These are phyloP conservation scores for Zanthoxylum bungeanum DNA, from an alignment of 345 rosid species.

Conservation along the genomic window DNA sequence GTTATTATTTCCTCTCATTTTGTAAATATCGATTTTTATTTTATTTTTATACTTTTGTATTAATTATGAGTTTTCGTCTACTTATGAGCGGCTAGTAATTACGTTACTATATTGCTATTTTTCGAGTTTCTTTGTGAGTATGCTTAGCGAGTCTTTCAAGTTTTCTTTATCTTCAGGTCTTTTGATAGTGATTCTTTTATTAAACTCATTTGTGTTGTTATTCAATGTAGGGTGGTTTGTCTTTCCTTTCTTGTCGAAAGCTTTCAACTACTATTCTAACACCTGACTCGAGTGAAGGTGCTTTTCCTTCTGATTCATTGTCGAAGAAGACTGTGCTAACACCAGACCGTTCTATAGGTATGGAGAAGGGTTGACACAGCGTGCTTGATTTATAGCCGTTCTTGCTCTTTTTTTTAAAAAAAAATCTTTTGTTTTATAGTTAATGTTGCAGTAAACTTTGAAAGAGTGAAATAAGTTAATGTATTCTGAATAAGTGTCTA, in stretches of 20 bases:
- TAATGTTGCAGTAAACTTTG: background rate
- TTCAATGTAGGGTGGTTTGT: constrained; percentile 38
- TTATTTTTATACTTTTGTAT: background rate
- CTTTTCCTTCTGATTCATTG: constrained; percentile 64
- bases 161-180: background rate
- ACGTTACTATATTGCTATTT: background rate
- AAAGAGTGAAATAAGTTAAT: constrained; percentile 2
- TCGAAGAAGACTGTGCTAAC: constrained; percentile 35
- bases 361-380: background rate
- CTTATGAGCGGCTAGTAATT: background rate
- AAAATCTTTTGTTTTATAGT: background rate
- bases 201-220: background rate
- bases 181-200: background rate
- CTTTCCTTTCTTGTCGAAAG: constrained; percentile 39
- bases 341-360: constrained; percentile 65
- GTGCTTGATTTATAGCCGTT: background rate
- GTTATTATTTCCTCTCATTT: too few species aligned
- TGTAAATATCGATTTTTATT: background rate
- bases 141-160: background rate
- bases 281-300: constrained; percentile 48
- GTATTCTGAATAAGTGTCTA: background rate
- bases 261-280: constrained; percentile 55
- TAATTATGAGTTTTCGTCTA: background rate
- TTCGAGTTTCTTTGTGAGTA: background rate
- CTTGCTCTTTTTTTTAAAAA: background rate